Evolutionary conservation across 148 eudicot species (phyloP).

Genomic region (Chenopodium berlandieri): DNA sequence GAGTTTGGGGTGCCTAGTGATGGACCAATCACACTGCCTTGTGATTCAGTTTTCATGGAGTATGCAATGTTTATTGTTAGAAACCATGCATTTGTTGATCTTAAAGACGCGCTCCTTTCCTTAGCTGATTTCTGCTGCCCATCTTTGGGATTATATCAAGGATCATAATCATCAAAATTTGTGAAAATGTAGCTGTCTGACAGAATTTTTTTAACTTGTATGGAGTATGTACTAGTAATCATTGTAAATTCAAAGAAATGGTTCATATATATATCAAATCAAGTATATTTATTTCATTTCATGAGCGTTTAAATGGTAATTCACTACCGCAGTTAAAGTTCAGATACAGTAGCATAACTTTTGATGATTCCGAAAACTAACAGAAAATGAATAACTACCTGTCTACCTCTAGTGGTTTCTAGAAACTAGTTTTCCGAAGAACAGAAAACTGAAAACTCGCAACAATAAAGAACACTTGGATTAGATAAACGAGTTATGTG

Average conservation of each 20-base stretch:
- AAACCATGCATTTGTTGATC: not conserved
- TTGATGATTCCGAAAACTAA: too few species aligned
- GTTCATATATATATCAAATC: not conserved
- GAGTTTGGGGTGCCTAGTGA: constrained; percentile 29
- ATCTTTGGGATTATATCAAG: not conserved
- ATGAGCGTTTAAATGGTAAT: too few species aligned
- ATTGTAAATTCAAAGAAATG: not conserved
- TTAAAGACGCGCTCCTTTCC: not conserved
- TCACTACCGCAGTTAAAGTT: too few species aligned
- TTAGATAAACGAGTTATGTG: not conserved
- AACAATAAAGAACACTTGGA: not conserved
- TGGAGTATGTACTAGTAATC: not conserved
- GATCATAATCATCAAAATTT: not conserved
- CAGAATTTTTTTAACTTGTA: too few species aligned
- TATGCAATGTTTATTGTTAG: constrained; percentile 15
- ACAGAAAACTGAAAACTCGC: not conserved
- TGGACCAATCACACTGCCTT: constrained; percentile 30
- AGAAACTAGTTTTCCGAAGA: not conserved
- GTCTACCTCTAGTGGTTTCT: too few species aligned
- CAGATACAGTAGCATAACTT: too few species aligned
- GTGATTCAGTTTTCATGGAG: constrained; percentile 27
- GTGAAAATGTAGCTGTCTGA: not conserved
- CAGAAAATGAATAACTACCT: too few species aligned
- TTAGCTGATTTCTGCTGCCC: not conserved
- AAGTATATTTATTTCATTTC: not conserved